Percentiles rank a stretch among this genome's conserved stretches.
These are phyloP conservation scores for Penicillium subrubescens DNA, from an alignment of 495 filamentous ascomycete species.

Conservation along the genomic window DNA sequence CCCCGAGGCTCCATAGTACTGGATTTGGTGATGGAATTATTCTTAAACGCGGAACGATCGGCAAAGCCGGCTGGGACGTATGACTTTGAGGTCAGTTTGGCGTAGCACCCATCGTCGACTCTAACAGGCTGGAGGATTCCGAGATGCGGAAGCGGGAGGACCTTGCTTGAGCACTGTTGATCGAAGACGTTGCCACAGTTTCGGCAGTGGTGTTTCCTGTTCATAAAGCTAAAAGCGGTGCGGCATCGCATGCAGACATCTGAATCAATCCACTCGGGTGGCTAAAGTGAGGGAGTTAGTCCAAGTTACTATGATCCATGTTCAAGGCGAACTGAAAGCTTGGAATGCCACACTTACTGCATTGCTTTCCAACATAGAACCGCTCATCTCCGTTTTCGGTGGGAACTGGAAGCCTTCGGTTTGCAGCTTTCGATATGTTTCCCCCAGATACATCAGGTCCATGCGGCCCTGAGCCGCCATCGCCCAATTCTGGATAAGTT, in stretches of 20 bases:
- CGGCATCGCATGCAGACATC: conserved; percentile 99
- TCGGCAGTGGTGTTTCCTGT: conserved; percentile 95
- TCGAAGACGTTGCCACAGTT: conserved; percentile 98
- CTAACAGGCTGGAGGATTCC: conserved; percentile 89
- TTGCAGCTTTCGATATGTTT: conserved; percentile 81
- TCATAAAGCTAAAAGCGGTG: conserved; percentile 94
- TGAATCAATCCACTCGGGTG: conserved; percentile 96
- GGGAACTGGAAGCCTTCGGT: conserved; percentile 87
- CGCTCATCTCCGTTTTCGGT: conserved; percentile 80
- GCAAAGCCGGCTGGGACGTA: conserved; percentile 44
- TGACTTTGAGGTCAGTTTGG: conserved; percentile 78
- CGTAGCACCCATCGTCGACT: conserved; percentile 96
- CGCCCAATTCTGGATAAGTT: conserved; percentile 92
- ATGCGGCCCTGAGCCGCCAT: conserved; percentile 83
- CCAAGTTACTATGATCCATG: background rate
- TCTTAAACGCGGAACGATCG: conserved; percentile 51
- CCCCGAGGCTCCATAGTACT: conserved; percentile 83
- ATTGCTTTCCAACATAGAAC: conserved; percentile 95
- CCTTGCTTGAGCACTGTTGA: conserved; percentile 87
- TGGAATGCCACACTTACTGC: conserved; percentile 63
- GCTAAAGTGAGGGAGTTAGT: conserved; percentile 53
- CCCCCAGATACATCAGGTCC: conserved; percentile 81
- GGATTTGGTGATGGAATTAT: conserved; percentile 55
- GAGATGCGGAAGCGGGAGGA: conserved; percentile 83
- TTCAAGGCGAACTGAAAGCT: background rate